These are phyloP conservation scores for Obelidium mucronatum DNA, from an alignment of 192 early-diverging fungal genomes.

Conservation along the genomic window DNA sequence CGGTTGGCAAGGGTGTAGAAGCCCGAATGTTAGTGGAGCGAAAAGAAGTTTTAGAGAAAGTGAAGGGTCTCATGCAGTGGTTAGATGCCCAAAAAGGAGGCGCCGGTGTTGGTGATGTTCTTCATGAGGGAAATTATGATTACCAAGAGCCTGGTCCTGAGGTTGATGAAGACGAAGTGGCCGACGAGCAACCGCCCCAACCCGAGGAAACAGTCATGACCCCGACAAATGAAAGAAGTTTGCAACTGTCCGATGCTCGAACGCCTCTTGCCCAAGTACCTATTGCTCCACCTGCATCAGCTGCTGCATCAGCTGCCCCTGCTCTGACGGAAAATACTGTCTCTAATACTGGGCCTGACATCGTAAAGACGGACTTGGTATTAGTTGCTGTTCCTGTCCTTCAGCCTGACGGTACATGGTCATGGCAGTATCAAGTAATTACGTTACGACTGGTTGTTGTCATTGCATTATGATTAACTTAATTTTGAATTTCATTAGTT, in stretches of 20 bases:
- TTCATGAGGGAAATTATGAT: neutral
- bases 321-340: neutral
- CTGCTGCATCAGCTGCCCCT: neutral
- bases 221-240: neutral
- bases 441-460: neutral
- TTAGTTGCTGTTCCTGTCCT: constrained; percentile 31
- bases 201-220: neutral
- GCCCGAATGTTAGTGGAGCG: constrained; percentile 22
- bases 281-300: neutral
- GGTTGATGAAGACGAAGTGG: neutral
- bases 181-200: neutral
- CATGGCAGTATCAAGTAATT: constrained; percentile 34
- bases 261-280: neutral
- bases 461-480: neutral
- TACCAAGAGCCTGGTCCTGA: neutral
- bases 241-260: neutral
- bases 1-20: constrained; percentile 22
- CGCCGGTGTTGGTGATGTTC: too few relatives aligned
- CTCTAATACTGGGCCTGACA: neutral
- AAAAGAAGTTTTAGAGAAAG: constrained; percentile 25
- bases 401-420: constrained; percentile 36
- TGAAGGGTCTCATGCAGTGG: constrained; percentile 27
- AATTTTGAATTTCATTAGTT: constrained; percentile 16
- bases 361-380: constrained; percentile 36
- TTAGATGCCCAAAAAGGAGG: constrained; percentile 9